Evolutionary conservation across 2,329 filamentous ascomycete genomes (phyloP).

Genomic region (Fusarium tjaetaba): DNA sequence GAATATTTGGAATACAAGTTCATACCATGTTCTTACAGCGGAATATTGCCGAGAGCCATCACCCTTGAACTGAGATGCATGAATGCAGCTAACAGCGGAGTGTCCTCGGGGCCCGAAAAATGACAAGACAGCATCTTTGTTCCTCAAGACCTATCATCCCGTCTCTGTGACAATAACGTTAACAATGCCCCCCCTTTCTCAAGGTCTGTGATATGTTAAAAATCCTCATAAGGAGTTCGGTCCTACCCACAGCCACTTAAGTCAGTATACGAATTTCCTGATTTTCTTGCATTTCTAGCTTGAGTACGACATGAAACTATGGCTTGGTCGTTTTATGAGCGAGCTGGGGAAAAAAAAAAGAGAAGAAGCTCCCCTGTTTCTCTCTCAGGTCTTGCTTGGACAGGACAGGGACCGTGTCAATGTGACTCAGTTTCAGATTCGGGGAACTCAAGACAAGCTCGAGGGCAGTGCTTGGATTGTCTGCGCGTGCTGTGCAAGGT

Average conservation of each 20-base stretch:
- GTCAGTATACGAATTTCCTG: neutral
- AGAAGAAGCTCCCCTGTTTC: neutral
- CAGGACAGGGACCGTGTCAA: conserved; percentile 18
- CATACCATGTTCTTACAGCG: neutral
- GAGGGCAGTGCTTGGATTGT: conserved; percentile 9
- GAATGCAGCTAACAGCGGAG: neutral
- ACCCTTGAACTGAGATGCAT: conserved; percentile 7
- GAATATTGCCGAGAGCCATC: neutral
- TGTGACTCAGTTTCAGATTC: conserved; percentile 40
- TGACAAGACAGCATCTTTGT: neutral
- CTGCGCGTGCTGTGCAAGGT: conserved; percentile 24
- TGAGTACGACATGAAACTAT: conserved; percentile 4
- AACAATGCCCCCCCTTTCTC: neutral
- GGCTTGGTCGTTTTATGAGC: neutral
- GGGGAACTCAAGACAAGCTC: conserved; percentile 18
- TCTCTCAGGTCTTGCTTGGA: conserved; percentile 1
- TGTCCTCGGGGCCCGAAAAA: neutral
- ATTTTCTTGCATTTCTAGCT: neutral
- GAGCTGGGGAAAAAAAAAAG: neutral
- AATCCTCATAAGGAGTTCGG: neutral
- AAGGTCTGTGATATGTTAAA: neutral
- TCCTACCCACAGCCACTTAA: neutral
- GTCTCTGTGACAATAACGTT: neutral
- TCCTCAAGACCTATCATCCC: neutral
- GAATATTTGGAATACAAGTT: neutral